A percentile compares a stretch with the other conserved stretches of the same genome.
These are phyloP conservation scores for Globisporangium okanoganense DNA, from an alignment of 352 stramenopile species.

Conservation along the genomic window DNA sequence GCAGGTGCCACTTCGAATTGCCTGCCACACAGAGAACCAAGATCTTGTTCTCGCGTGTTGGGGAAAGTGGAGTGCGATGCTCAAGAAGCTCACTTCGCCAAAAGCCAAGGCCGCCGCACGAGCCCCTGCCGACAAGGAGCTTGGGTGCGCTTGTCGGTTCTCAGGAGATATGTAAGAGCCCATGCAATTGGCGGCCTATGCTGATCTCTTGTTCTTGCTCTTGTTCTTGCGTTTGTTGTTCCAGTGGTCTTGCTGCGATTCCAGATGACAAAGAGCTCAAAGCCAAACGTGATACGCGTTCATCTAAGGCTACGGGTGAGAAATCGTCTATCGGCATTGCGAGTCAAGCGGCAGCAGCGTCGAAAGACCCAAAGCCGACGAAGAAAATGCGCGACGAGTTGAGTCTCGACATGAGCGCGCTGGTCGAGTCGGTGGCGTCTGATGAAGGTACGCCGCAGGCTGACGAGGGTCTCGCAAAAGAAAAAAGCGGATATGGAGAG, in stretches of 20 bases:
- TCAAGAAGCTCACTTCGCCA: slow-evolving; percentile 51
- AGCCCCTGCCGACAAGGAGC: neutral
- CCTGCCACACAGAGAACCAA: no score
- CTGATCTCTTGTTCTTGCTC: neutral
- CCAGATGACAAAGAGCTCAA: slow-evolving; percentile 1
- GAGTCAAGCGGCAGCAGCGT: neutral
- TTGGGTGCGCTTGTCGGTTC: neutral
- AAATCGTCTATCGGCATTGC: neutral
- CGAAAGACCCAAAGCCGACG: neutral
- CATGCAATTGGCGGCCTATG: no score
- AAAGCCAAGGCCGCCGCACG: slow-evolving; percentile 10
- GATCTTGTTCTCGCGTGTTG: neutral
- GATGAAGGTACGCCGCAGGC: neutral
- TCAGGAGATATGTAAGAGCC: no score
- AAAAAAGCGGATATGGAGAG: neutral
- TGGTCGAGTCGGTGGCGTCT: neutral
- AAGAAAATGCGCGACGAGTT: neutral
- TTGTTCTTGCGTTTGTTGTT: neutral
- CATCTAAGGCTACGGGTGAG: neutral
- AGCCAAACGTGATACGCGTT: neutral
- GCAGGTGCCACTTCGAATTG: neutral
- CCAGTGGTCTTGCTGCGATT: slow-evolving; percentile 4
- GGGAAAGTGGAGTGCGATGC: slow-evolving; percentile 20
- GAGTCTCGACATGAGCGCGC: slow-evolving; percentile 6
- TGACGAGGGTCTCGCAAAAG: neutral